Evolutionary conservation across 495 filamentous ascomycete species (phyloP).

Genomic region (Aspergillus bertholletiae): DNA sequence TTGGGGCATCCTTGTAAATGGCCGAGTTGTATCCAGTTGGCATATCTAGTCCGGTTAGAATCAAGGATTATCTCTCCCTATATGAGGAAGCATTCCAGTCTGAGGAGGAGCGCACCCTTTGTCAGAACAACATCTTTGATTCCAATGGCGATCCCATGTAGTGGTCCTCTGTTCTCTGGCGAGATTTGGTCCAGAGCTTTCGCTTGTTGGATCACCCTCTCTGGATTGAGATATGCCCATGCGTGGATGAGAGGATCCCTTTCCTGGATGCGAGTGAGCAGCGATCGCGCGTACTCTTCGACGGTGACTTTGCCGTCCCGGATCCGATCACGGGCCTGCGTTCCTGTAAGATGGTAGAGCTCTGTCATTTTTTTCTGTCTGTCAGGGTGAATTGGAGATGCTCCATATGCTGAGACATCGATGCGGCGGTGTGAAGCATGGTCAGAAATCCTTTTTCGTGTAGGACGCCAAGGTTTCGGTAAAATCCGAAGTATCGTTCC

Average conservation of each 20-base stretch:
- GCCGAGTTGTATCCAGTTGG: constrained; percentile 12
- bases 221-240: constrained; percentile 49
- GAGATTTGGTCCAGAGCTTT: constrained; percentile 47
- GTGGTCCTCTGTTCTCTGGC: constrained; percentile 39
- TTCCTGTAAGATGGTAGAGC: background rate
- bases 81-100: background rate
- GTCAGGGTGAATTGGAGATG: no score
- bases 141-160: constrained; percentile 52
- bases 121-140: constrained; percentile 60
- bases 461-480: no score
- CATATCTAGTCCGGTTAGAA: constrained; percentile 7
- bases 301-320: constrained; percentile 40
- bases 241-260: constrained; percentile 49
- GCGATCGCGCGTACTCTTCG: constrained; percentile 48
- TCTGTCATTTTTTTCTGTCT: no score
- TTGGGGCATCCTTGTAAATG: constrained; percentile 7
- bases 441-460: no score
- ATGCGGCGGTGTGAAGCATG: no score
- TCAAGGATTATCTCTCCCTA: no score
- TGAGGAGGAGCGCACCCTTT: constrained; percentile 13
- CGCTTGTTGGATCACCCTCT: constrained; percentile 46
- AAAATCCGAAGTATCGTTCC: no score
- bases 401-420: no score
- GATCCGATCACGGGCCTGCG: constrained; percentile 19
- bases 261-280: constrained; percentile 45